Base-by-base conservation (phyloP, 805 yeast genomes). In the Wickerhamiella brachini region DNA sequence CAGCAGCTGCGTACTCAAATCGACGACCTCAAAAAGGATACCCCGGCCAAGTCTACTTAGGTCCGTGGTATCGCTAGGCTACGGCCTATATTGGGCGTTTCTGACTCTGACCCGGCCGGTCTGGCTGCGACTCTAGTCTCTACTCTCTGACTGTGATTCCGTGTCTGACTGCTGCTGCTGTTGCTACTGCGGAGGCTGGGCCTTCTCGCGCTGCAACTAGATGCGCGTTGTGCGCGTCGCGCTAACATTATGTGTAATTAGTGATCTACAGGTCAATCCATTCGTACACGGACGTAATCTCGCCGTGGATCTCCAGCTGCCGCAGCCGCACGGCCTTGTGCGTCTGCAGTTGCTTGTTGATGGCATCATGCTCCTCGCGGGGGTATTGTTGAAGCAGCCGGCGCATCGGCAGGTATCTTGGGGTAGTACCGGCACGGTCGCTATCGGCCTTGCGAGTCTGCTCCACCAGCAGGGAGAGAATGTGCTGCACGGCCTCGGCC, bases 261-360 rank as follows among this genome's bases (percentile, higher is more conserved):
- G 17, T 15, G 17, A n/a, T 37, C 43, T 43, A 49, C 10, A 47
- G 51, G 10, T 48, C 47, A 29, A 80, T 73, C 95, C 95, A 88
- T 62, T 86, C 87, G 86, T 95, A 85, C 37, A 85, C 85, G 61
- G 80, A 79, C 74, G 84, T 78, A 54, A 88, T 84, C 57, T 88
- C 96, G 17, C 97, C 96, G 60, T 83, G 84, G 26, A 81, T 73
- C 62, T 88, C 97, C 51, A 78, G 67, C 51, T 81, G 73, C 39
- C 77, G 72, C 17, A 74, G 70, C 52, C 80, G 75, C 12, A 88
- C 77, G 59, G 81, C 82, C 21, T 83, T 69, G 62, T 85, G 83
- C 45, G 69, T 66, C 56, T 85, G 95, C 5, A 88, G 74, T 31
- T 67, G 70, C 20, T 66, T 66, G 45, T 73, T 69, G 1, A 86